Evolutionary conservation across 495 filamentous ascomycete genomes (phyloP).

Genomic region (Pyronema omphalodes): DNA sequence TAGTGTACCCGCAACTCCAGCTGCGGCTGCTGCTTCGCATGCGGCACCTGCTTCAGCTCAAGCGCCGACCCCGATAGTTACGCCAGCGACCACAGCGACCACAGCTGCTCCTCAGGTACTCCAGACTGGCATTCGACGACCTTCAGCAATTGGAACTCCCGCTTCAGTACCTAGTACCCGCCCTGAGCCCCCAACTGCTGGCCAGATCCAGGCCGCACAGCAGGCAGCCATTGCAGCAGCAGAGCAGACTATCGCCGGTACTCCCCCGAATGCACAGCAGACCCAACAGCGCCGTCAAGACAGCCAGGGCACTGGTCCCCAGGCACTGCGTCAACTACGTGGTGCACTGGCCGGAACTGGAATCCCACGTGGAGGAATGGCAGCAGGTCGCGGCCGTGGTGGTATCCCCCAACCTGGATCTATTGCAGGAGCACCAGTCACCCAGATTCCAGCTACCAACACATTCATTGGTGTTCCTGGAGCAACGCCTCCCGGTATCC

Average conservation of each 20-base stretch:
- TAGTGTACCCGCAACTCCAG: not conserved
- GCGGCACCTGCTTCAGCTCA: not conserved
- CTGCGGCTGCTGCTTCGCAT: not conserved
- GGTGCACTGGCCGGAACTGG: conserved; percentile 13
- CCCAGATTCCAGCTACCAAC: conserved; percentile 9
- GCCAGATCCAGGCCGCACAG: not conserved
- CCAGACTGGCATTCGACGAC: conserved; percentile 2
- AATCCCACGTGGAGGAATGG: conserved; percentile 18
- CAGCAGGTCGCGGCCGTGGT: conserved; percentile 8
- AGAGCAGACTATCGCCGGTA: conserved; percentile 2
- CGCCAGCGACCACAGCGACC: not conserved
- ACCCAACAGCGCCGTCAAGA: conserved; percentile 3
- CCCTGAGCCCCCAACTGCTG: not conserved
- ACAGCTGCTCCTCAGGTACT: conserved; percentile 3
- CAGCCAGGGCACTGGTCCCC: conserved; percentile 17
- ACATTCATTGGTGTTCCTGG: not conserved
- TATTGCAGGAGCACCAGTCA: conserved; percentile 9
- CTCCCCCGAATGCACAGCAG: conserved; percentile 7
- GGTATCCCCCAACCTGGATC: conserved; percentile 4
- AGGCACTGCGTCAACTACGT: conserved; percentile 16
- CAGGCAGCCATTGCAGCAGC: conserved; percentile 6
- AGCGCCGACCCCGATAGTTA: not conserved
- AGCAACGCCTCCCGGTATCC: conserved; percentile 1
- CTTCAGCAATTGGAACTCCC: not conserved
- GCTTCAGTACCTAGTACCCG: not conserved